phyloP scores from a whole-genome alignment of 306 rosid genomes.

The Begonia loranthoides region DNA sequence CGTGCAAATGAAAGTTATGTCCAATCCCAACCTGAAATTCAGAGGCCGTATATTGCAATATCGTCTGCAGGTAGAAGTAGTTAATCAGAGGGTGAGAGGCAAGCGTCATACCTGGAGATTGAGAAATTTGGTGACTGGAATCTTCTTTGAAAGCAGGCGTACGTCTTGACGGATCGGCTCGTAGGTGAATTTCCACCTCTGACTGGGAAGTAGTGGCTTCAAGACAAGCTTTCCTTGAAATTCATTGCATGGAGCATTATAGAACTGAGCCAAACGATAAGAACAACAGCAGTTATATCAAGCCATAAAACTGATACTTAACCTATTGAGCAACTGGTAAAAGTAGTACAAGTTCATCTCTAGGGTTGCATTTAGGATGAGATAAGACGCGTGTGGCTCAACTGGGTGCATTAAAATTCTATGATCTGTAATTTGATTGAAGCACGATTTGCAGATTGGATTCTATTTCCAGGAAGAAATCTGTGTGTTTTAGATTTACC shows the following conservation, averaged over 20 bases:
- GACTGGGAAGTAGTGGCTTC: conserved; percentile 69
- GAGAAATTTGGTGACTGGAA: conserved; percentile 66
- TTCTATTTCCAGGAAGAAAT: no score
- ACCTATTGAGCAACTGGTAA: not conserved
- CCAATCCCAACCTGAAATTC: conserved; percentile 67
- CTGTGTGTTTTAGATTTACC: conserved; percentile 19
- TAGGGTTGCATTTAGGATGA: no score
- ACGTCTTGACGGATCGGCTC: conserved; percentile 70
- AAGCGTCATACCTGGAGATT: conserved; percentile 68
- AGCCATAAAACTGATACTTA: no score
- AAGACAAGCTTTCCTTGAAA: conserved; percentile 66
- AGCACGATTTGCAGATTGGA: no score
- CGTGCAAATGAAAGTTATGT: conserved; percentile 67
- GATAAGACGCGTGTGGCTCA: no score
- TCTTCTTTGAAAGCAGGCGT: conserved; percentile 76
- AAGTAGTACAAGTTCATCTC: no score
- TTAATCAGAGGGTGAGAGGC: not conserved
- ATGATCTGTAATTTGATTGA: no score
- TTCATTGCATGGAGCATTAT: conserved; percentile 79
- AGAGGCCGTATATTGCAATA: not conserved
- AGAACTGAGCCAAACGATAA: conserved; percentile 41
- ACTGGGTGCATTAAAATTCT: no score
- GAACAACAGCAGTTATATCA: conserved; percentile 4
- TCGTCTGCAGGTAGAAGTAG: not conserved
- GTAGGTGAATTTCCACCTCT: conserved; percentile 70